These are phyloP conservation scores for Dictyostelium brefeldianum DNA, from an alignment of 78 protist species.

Conservation along the genomic window DNA sequence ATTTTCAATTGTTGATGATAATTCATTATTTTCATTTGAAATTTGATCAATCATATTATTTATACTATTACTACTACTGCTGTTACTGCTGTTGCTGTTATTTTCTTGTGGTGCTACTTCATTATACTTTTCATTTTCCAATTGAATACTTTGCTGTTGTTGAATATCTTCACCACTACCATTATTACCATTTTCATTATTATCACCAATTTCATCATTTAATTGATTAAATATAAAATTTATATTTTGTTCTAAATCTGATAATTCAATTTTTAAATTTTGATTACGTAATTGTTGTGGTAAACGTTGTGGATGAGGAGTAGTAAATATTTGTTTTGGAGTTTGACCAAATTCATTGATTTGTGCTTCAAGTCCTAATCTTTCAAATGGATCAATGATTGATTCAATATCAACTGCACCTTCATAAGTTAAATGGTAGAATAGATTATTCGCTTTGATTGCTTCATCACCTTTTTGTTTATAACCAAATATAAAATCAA, in stretches of 20 bases:
- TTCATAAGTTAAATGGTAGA: constrained; percentile 96
- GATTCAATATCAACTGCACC: constrained; percentile 93
- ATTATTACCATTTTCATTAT: not conserved
- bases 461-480: constrained; percentile 93
- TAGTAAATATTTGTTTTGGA: constrained; percentile 96
- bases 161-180: not conserved
- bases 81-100: not conserved
- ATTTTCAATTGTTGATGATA: not conserved
- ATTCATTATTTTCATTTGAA: not conserved
- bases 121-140: not conserved
- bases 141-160: not conserved
- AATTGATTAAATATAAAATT: constrained; percentile 39
- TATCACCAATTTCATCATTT: constrained; percentile 4
- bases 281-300: constrained; percentile 34
- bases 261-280: constrained; percentile 28
- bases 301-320: constrained; percentile 87
- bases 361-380: constrained; percentile 88
- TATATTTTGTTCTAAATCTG: constrained; percentile 4
- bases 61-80: not conserved
- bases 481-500: constrained; percentile 98
- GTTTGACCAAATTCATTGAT: constrained; percentile 98
- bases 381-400: constrained; percentile 85
- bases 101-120: not conserved
- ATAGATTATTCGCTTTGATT: constrained; percentile 89
- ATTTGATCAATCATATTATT: not conserved